phyloP scores from a whole-genome alignment of 345 rosid species.

The Heritiera littoralis region DNA sequence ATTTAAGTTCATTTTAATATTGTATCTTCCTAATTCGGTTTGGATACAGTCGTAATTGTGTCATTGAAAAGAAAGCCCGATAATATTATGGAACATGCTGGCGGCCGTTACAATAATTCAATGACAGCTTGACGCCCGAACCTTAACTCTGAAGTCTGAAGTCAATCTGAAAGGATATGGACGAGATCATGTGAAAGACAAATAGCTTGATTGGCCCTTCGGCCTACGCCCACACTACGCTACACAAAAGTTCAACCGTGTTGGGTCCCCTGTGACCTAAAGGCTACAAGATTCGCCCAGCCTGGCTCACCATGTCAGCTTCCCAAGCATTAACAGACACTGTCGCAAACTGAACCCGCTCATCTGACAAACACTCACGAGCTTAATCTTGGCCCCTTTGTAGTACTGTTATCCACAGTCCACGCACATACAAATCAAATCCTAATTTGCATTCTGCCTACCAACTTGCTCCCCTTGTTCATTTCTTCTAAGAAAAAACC shows the following conservation, averaged over 20 bases:
- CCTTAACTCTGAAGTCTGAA: too few relatives aligned
- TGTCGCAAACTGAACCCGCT: background rate
- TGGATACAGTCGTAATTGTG: too few relatives aligned
- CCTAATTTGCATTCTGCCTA: background rate
- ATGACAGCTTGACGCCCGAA: too few relatives aligned
- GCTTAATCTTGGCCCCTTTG: background rate
- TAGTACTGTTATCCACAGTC: background rate
- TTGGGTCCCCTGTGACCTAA: background rate
- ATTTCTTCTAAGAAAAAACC: slow-evolving; percentile 2
- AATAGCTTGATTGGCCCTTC: background rate
- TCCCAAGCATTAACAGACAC: background rate
- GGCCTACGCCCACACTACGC: background rate
- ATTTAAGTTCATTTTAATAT: too few relatives aligned
- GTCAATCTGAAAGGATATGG: background rate
- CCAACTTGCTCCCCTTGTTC: background rate
- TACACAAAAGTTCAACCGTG: background rate
- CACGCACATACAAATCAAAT: too few relatives aligned
- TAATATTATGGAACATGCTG: too few relatives aligned
- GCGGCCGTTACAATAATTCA: background rate
- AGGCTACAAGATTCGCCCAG: slow-evolving; percentile 3
- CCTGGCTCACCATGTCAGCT: slow-evolving; percentile 9
- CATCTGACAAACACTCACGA: slow-evolving; percentile 11
- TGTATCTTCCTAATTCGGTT: too few relatives aligned
- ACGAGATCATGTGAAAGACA: too few relatives aligned
- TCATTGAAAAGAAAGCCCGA: too few relatives aligned